Percentiles rank a stretch among this genome's conserved stretches.
Evolutionary conservation across 2,329 filamentous ascomycete species (phyloP).

Genomic region (Penicillium sp.): DNA sequence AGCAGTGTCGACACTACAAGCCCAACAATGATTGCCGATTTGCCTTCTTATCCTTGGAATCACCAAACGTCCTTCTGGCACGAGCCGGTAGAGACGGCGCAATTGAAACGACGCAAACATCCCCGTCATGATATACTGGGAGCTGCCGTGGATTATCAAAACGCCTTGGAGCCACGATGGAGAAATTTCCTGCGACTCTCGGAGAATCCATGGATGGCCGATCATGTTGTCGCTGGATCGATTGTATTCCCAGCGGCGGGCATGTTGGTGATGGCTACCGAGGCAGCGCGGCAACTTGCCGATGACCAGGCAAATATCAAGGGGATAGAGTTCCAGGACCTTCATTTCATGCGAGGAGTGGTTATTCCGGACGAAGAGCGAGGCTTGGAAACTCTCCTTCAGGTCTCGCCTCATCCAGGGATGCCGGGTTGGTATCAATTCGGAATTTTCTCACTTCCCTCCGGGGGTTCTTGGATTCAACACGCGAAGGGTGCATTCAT

Average conservation of each 20-base stretch:
- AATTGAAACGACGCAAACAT: slow-evolving; percentile 25
- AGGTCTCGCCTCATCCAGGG: slow-evolving; percentile 15
- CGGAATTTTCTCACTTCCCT: slow-evolving; percentile 18
- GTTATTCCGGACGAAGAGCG: slow-evolving; percentile 20
- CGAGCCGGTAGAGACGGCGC: slow-evolving; percentile 27
- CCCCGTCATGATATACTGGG: slow-evolving; percentile 28
- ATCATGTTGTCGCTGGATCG: slow-evolving; percentile 39
- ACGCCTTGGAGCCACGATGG: slow-evolving; percentile 41
- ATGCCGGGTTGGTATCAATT: slow-evolving; percentile 23
- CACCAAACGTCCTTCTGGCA: slow-evolving; percentile 41
- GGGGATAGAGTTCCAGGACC: slow-evolving; percentile 20
- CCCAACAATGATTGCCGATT: slow-evolving; percentile 22
- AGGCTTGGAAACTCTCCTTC: slow-evolving; percentile 19
- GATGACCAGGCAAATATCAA: slow-evolving; percentile 8
- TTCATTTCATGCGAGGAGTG: slow-evolving; percentile 17
- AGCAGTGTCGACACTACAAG: slow-evolving; percentile 5
- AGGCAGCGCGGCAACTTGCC: slow-evolving; percentile 21
- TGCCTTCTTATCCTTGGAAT: slow-evolving; percentile 46
- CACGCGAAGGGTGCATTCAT: slow-evolving; percentile 20
- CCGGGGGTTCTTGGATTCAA: slow-evolving; percentile 19
- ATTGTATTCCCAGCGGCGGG: slow-evolving; percentile 28
- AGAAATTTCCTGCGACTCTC: slow-evolving; percentile 38
- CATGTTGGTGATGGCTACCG: slow-evolving; percentile 24
- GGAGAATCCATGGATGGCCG: slow-evolving; percentile 44
- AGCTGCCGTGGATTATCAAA: slow-evolving; percentile 17